Evolutionary conservation across 23 red algal genomes (phyloP).

Genomic region (Gracilaria vermiculophylla): DNA sequence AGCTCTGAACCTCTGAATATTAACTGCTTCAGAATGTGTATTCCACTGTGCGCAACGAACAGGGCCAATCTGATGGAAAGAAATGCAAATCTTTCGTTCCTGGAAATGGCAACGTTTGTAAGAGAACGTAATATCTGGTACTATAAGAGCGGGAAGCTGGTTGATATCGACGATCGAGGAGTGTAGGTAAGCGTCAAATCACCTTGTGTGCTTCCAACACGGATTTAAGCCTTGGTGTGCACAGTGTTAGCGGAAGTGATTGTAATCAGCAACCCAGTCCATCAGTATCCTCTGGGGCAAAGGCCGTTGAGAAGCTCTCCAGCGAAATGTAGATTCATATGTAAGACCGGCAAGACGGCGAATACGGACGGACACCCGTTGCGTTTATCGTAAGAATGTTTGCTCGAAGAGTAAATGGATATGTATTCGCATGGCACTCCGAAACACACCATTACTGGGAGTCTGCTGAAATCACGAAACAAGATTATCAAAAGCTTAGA

Average conservation of each 20-base stretch:
- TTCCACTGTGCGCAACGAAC: background rate
- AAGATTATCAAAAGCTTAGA: no score
- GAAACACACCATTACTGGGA: no score
- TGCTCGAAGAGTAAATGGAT: no score
- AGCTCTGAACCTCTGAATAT: background rate
- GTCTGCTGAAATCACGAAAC: no score
- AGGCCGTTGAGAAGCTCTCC: no score
- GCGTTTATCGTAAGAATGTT: no score
- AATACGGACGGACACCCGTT: no score
- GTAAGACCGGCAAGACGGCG: no score
- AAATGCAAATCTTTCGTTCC: slow-evolving; percentile 50
- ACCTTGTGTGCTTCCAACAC: background rate
- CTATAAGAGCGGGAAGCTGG: slow-evolving; percentile 76
- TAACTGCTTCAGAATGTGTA: background rate
- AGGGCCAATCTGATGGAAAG: slow-evolving; percentile 46
- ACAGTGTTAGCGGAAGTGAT: background rate
- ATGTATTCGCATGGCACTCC: no score
- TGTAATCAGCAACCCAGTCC: background rate
- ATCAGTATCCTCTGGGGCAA: background rate
- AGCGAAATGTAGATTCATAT: no score
- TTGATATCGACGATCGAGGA: slow-evolving; percentile 69
- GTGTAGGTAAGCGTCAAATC: background rate
- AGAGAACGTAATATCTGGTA: slow-evolving; percentile 77
- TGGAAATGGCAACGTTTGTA: slow-evolving; percentile 81
- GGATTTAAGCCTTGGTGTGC: background rate